Conservation (phyloP, 1,284 basidiomycete species). For the Grifola frondosa region DNA sequence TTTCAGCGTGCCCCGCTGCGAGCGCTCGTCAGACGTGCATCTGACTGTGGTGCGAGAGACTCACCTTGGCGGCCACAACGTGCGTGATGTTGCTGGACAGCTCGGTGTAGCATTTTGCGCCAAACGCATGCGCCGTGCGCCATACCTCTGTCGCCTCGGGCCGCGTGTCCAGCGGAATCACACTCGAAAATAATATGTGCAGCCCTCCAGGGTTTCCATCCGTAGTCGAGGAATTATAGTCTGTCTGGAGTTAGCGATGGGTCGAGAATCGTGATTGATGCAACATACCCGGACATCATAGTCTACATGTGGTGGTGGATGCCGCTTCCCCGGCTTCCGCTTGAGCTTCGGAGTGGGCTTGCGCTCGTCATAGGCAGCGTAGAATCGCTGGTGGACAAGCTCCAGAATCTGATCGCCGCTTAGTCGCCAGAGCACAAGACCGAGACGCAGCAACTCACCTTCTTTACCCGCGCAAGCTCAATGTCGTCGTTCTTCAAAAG, state of each 20-base stretch:
- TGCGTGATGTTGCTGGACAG: constrained; percentile 78
- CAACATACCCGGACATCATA: constrained; percentile 65
- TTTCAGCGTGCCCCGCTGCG: constrained; percentile 84
- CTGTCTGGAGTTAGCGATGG: constrained; percentile 38
- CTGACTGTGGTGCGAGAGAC: constrained; percentile 9
- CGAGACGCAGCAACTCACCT: constrained; percentile 44
- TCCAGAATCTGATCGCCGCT: constrained; percentile 62
- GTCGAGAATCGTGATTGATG: neutral
- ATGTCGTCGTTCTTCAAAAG: constrained; percentile 85
- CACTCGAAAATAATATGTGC: constrained; percentile 89
- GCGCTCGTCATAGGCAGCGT: constrained; percentile 56
- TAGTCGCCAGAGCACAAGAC: too few species aligned
- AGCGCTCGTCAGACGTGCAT: neutral
- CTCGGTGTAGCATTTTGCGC: constrained; percentile 77
- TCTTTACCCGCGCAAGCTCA: constrained; percentile 79
- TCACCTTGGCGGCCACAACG: constrained; percentile 84
- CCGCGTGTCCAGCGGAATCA: constrained; percentile 83
- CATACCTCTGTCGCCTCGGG: constrained; percentile 87
- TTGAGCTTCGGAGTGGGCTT: constrained; percentile 34
- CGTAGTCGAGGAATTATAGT: constrained; percentile 84
- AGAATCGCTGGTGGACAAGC: constrained; percentile 78
- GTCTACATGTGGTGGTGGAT: constrained; percentile 28
- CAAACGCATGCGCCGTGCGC: constrained; percentile 86
- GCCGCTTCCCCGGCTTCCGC: constrained; percentile 32
- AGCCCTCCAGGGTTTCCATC: constrained; percentile 69